phyloP scores from a whole-genome alignment of 1,284 basidiomycete genomes.

The Takashimella tepidaria region DNA sequence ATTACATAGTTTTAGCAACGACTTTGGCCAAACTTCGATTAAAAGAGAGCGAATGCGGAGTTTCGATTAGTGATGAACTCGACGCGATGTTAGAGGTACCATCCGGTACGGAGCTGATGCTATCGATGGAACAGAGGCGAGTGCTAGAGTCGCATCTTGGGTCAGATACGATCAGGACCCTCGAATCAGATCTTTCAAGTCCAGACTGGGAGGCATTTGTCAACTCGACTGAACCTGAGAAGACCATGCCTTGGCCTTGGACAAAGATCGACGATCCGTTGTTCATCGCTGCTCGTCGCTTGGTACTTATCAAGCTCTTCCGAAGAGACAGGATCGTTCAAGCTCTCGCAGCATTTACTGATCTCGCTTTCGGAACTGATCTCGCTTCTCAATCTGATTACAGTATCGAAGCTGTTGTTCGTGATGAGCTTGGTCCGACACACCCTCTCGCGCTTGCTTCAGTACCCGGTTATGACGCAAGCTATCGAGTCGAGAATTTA shows the following conservation, averaged over 20 bases:
- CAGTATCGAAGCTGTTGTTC: slow-evolving; percentile 70
- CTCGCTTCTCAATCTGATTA: slow-evolving; percentile 31
- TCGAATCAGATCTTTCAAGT: slow-evolving; percentile 62
- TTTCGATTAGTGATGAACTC: slow-evolving; percentile 70
- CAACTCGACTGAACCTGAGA: slow-evolving; percentile 65
- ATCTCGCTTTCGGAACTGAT: slow-evolving; percentile 38
- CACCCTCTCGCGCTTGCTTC: slow-evolving; percentile 87
- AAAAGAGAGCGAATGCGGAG: slow-evolving; percentile 59
- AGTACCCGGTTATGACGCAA: slow-evolving; percentile 93
- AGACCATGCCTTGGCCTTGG: slow-evolving; percentile 70
- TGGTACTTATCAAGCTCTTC: slow-evolving; percentile 40
- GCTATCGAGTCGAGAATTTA: slow-evolving; percentile 86
- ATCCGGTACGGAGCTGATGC: slow-evolving; percentile 9
- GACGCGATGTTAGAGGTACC: slow-evolving; percentile 80
- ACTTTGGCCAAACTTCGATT: slow-evolving; percentile 86
- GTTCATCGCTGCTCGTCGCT: slow-evolving; percentile 25
- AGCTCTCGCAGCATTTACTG: slow-evolving; percentile 30
- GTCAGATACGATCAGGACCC: slow-evolving; percentile 57
- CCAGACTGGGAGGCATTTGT: slow-evolving; percentile 75
- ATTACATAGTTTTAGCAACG: slow-evolving; percentile 86
- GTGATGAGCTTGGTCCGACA: slow-evolving; percentile 67
- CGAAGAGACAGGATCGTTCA: slow-evolving; percentile 40
- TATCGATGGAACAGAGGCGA: slow-evolving; percentile 31
- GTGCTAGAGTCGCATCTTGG: slow-evolving; percentile 28
- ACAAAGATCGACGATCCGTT: slow-evolving; percentile 38